A percentile compares a stretch with the other conserved stretches of the same genome.
Conservation (phyloP, 345 rosid genomes). For the Eucalyptus erythrocorys region DNA sequence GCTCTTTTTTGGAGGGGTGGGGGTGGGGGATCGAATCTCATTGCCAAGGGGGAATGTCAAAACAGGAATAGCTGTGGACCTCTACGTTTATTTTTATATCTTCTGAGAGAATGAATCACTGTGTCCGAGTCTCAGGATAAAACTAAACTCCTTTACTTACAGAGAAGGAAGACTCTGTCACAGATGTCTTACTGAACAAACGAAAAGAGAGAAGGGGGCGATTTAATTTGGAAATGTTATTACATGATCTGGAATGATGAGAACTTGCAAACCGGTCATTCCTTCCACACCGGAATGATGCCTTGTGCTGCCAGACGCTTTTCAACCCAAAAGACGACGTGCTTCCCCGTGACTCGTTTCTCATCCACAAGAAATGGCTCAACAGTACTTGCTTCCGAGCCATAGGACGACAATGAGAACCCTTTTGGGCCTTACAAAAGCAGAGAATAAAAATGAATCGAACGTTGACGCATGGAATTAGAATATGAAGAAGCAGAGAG, state of each 20-base stretch:
- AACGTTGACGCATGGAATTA: neutral
- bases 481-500: neutral
- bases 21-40: neutral
- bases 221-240: neutral
- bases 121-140: neutral
- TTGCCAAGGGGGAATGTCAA: neutral
- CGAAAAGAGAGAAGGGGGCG: neutral
- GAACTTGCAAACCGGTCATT: slow-evolving; percentile 2
- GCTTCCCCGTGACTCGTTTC: slow-evolving; percentile 73
- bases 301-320: slow-evolving; percentile 97
- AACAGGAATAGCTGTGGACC: neutral
- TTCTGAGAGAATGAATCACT: neutral
- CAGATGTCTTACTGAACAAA: neutral
- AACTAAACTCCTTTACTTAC: neutral
- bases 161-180: neutral
- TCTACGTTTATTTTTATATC: neutral
- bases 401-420: slow-evolving; percentile 66
- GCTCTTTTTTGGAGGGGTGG: neutral
- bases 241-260: neutral
- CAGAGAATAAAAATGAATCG: neutral
- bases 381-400: slow-evolving; percentile 69
- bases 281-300: slow-evolving; percentile 75
- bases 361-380: slow-evolving; percentile 94
- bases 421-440: slow-evolving; percentile 62
- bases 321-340: slow-evolving; percentile 82